A percentile compares a stretch with the other conserved stretches of the same genome.
phyloP scores from a whole-genome alignment of 2,329 filamentous ascomycete species.

The Fusarium duplospermum region DNA sequence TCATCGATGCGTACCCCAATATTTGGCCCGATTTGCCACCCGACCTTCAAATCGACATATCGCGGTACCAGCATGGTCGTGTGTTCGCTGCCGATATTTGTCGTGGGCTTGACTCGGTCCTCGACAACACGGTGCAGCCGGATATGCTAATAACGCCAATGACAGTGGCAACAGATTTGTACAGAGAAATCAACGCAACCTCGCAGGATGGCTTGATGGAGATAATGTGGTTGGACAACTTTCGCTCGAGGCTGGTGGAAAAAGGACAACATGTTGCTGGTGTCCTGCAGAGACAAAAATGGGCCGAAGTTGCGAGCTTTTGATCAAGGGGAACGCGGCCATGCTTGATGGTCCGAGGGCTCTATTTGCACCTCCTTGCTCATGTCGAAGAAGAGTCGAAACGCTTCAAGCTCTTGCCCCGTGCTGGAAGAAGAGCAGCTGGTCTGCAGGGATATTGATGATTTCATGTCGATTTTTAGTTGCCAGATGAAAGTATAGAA shows the following conservation, averaged over 20 bases:
- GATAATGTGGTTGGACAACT: slow-evolving; percentile 61
- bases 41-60: slow-evolving; percentile 54
- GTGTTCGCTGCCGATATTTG: slow-evolving; percentile 63
- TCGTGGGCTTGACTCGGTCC: slow-evolving; percentile 60
- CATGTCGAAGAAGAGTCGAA: neutral
- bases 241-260: slow-evolving; percentile 52
- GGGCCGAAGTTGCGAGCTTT: slow-evolving; percentile 52
- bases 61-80: slow-evolving; percentile 57
- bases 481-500: neutral
- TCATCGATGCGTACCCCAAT: slow-evolving; percentile 54
- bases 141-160: slow-evolving; percentile 59
- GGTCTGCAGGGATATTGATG: neutral
- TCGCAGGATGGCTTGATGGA: slow-evolving; percentile 58
- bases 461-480: neutral
- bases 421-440: neutral
- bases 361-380: neutral
- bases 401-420: neutral
- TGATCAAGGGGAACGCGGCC: slow-evolving; percentile 6
- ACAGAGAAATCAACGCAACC: slow-evolving; percentile 51
- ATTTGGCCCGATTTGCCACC: slow-evolving; percentile 54
- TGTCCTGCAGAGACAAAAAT: slow-evolving; percentile 53
- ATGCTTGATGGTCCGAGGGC: neutral
- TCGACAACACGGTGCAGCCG: slow-evolving; percentile 58
- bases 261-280: slow-evolving; percentile 57
- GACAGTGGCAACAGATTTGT: slow-evolving; percentile 57